These are phyloP conservation scores for Leishmania mexicana DNA, from an alignment of 208 protist species.

Conservation along the genomic window DNA sequence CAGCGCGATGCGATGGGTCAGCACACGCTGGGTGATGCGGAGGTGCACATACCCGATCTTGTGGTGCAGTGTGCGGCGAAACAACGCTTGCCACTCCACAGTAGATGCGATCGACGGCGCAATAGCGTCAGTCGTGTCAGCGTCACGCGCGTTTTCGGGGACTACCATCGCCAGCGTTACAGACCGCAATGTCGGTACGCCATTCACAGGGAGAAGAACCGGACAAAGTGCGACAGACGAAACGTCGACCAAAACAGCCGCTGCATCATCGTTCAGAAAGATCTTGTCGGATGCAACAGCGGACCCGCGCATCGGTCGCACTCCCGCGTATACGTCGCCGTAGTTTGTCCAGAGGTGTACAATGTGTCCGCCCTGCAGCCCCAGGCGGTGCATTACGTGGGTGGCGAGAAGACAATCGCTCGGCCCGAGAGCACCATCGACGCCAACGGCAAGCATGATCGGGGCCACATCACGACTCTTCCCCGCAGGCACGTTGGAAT, in stretches of 20 bases:
- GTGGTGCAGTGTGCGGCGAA: slow-evolving; percentile 40
- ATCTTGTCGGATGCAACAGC: slow-evolving; percentile 7
- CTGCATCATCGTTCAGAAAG: slow-evolving; percentile 31
- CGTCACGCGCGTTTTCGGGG: slow-evolving; percentile 3
- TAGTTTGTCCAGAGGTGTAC: slow-evolving; percentile 18
- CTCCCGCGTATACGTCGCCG: slow-evolving; percentile 26
- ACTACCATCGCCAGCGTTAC: slow-evolving; percentile 18
- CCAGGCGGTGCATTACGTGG: slow-evolving; percentile 16
- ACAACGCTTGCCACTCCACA: slow-evolving; percentile 38
- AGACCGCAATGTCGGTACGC: slow-evolving; percentile 11
- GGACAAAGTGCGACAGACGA: slow-evolving; percentile 13
- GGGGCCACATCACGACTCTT: neutral
- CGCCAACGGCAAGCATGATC: neutral
- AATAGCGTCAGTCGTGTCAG: neutral
- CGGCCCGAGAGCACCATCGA: slow-evolving; percentile 14
- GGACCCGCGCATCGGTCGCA: slow-evolving; percentile 11
- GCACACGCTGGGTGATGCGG: slow-evolving; percentile 32
- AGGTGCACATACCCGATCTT: slow-evolving; percentile 38
- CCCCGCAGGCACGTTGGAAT: neutral
- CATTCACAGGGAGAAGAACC: slow-evolving; percentile 4
- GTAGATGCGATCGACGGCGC: slow-evolving; percentile 12
- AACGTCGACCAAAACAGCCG: slow-evolving; percentile 27
- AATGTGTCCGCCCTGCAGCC: slow-evolving; percentile 19
- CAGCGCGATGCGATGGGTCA: slow-evolving; percentile 31
- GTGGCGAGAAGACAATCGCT: slow-evolving; percentile 22